Percentiles rank a stretch among this genome's conserved stretches.
phyloP scores from a whole-genome alignment of 73 alveolate genomes.

The Uronychia setigera region DNA sequence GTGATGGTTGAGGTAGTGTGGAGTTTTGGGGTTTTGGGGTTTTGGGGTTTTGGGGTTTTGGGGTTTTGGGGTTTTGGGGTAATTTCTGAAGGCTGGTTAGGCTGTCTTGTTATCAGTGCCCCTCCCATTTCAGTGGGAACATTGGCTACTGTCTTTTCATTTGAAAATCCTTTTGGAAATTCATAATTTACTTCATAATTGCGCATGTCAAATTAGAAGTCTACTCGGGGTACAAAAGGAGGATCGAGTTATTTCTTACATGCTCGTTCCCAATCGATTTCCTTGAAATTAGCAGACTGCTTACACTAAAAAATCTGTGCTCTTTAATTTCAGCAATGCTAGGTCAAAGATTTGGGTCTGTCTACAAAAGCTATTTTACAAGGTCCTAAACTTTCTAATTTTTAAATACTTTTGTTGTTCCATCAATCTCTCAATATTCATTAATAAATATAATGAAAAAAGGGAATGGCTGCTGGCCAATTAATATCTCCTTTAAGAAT shows the following conservation, averaged over 20 bases:
- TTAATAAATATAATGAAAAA: constrained; percentile 20
- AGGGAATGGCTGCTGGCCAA: too few relatives aligned
- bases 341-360: constrained; percentile 52
- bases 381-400: constrained; percentile 42
- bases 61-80: too few relatives aligned
- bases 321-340: constrained; percentile 44
- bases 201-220: too few relatives aligned
- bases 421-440: constrained; percentile 37
- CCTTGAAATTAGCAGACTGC: neutral
- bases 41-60: too few relatives aligned
- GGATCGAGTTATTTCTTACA: neutral
- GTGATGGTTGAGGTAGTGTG: too few relatives aligned
- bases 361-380: constrained; percentile 41
- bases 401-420: constrained; percentile 43
- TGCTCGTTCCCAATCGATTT: constrained; percentile 18
- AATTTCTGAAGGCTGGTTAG: too few relatives aligned
- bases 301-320: constrained; percentile 38
- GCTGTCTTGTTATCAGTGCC: too few relatives aligned
- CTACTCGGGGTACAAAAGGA: neutral
- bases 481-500: neutral
- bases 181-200: too few relatives aligned
- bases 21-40: too few relatives aligned
- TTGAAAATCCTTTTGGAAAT: too few relatives aligned
- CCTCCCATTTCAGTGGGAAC: too few relatives aligned
- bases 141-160: too few relatives aligned